These are phyloP conservation scores for Hyphopichia pseudoburtonii DNA, from an alignment of 1,139 yeast genomes.

Conservation along the genomic window DNA sequence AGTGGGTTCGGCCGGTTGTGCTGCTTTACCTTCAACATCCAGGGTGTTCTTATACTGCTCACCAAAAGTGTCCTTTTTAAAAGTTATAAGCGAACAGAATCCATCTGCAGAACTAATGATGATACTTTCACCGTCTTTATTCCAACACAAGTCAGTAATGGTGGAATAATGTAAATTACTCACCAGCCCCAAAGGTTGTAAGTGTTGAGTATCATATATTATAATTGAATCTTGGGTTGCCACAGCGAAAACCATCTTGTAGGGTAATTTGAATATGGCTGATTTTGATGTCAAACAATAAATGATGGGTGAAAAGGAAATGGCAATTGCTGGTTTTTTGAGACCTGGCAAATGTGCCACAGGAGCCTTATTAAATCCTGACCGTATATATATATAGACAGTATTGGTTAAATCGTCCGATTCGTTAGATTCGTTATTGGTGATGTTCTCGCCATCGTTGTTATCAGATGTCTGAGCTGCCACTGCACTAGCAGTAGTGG, in stretches of 20 bases:
- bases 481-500: constrained; percentile 8
- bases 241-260: constrained; percentile 84
- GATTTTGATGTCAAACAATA: constrained; percentile 37
- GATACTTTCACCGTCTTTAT: constrained; percentile 67
- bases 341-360: constrained; percentile 78
- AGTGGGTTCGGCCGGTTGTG: too few species aligned
- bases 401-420: constrained; percentile 55
- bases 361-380: constrained; percentile 67
- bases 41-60: background rate
- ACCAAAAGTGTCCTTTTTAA: constrained; percentile 58
- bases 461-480: constrained; percentile 5
- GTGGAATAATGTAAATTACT: constrained; percentile 85
- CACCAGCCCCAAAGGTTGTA: constrained; percentile 69
- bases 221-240: constrained; percentile 90
- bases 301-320: constrained; percentile 69
- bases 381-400: constrained; percentile 73
- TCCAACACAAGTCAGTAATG: constrained; percentile 87
- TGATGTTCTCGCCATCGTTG: constrained; percentile 3
- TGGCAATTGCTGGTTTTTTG: constrained; percentile 79
- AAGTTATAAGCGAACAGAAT: constrained; percentile 69
- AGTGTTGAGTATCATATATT: constrained; percentile 74
- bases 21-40: background rate
- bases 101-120: constrained; percentile 93
- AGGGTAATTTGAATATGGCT: constrained; percentile 53
- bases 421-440: constrained; percentile 11